phyloP scores from a whole-genome alignment of 2,329 filamentous ascomycete genomes.

The Leptographium galeiforme region DNA sequence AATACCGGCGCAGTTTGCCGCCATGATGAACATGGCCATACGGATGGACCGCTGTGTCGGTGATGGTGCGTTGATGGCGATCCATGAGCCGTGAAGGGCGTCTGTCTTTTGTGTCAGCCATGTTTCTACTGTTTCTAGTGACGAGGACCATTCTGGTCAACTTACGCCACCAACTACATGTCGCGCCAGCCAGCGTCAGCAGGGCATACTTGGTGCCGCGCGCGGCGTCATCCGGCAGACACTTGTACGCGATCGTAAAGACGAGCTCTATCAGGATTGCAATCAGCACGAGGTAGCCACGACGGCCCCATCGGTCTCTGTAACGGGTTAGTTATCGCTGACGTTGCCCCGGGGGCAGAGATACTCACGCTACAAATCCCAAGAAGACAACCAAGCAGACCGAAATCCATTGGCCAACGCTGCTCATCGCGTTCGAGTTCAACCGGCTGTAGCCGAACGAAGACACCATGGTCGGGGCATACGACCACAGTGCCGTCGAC shows the following conservation, averaged over 20 bases:
- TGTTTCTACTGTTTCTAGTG: not conserved
- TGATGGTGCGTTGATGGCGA: conserved; percentile 5
- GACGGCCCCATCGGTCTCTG: conserved; percentile 9
- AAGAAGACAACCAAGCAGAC: conserved; percentile 19
- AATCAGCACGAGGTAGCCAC: conserved; percentile 6
- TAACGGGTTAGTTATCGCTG: not conserved
- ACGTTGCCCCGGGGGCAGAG: not conserved
- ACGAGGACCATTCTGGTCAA: not conserved
- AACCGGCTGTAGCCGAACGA: conserved; percentile 36
- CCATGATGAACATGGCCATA: conserved; percentile 39
- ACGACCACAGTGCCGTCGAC: conserved; percentile 25
- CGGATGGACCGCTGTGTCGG: conserved; percentile 1
- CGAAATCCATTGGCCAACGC: conserved; percentile 41
- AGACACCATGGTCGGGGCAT: conserved; percentile 39
- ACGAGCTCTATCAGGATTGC: conserved; percentile 8
- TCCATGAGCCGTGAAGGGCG: conserved; percentile 12
- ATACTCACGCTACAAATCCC: conserved; percentile 4
- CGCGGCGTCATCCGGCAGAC: conserved; percentile 6
- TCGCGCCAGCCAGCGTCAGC: conserved; percentile 9
- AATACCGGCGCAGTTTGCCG: conserved; percentile 47
- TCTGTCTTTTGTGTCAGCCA: conserved; percentile 4
- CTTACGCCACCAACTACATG: conserved; percentile 12
- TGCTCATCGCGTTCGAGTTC: conserved; percentile 37
- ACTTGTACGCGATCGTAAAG: conserved; percentile 12
- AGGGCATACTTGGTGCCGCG: conserved; percentile 7